Base-by-base conservation (phyloP, 345 rosid genomes). In the Linum tenue region DNA sequence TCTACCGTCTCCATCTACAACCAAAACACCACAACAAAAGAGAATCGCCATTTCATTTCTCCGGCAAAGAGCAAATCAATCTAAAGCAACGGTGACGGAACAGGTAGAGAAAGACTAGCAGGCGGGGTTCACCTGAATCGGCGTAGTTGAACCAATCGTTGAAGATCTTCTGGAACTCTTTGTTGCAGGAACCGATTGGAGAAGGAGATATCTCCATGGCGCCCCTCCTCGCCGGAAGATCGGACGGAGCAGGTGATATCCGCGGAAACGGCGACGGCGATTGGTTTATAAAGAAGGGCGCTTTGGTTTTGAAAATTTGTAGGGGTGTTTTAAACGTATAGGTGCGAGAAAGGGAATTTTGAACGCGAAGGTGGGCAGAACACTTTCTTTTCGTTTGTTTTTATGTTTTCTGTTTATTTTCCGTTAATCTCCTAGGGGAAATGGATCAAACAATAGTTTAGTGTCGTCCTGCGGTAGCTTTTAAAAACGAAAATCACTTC, bases 71-170 rank as follows among this genome's bases (percentile, higher is more conserved):
- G 11, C 38, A 53, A 43, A 48, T 10, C 53, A 9, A 48, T 48
- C 14, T 4, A 9, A 9, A 9, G 3, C 12, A 12, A 48, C 53
- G 14, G 15, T 1, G 56, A 61, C 41, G 6, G 11, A 40, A 22
- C 2, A 10, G 53, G 53, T 9, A 0, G 2, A 6, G 1, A 51
- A 40, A 39, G 5, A 55, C 11, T 59, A 10, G 66, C 56, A 14
- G 3, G 37, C 0, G 8, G 2, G 37, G 55, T n/a, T n/a, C 2
- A 92, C 95, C 98, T 75, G 97, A 82, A 82, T 92, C 98, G 8
- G 97, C 89, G 69, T 64, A 81, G 69, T 39, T 74, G 65, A 92
- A 92, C 97, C 98, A 90, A n/a, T 86, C 89, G 69, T 82, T 90
- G 73, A 90, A 92, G 80, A 83, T 85, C 74, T 67, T 67, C 70